A percentile compares a stretch with the other conserved stretches of the same genome.
phyloP scores from a whole-genome alignment of 306 rosid genomes.

The Trifolium dubium region DNA sequence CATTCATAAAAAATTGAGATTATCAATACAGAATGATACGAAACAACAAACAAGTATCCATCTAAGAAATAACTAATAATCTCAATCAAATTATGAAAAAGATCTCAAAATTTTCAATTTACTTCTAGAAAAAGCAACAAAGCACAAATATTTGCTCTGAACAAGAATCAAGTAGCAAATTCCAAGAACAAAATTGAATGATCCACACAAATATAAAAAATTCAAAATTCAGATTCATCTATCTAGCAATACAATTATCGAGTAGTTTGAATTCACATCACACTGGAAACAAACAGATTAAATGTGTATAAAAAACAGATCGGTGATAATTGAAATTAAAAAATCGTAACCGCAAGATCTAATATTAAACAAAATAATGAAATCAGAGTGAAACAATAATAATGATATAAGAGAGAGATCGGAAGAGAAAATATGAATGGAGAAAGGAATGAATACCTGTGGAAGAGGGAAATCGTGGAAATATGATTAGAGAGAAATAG shows the following conservation, averaged over 20 bases:
- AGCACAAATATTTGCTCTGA: not conserved
- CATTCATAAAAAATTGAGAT: not conserved
- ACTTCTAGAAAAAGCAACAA: not conserved
- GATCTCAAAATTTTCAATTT: not conserved
- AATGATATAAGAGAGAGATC: conserved; percentile 24
- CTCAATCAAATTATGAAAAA: not conserved
- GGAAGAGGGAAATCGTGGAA: not conserved
- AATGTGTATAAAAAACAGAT: not conserved
- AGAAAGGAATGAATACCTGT: conserved; percentile 42
- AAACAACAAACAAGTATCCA: not conserved
- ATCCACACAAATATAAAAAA: not conserved
- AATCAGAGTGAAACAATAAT: not conserved
- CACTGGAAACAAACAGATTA: not conserved
- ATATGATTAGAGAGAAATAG: not conserved
- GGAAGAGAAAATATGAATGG: not conserved
- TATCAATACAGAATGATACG: conserved; percentile 8
- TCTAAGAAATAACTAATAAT: not conserved
- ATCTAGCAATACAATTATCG: not conserved
- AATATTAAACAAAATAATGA: not conserved
- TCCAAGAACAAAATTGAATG: not conserved
- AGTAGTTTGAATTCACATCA: not conserved
- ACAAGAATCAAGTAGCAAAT: not conserved
- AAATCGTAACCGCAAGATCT: conserved; percentile 35
- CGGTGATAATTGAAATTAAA: not conserved
- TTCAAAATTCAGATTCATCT: not conserved